A percentile compares a stretch with the other conserved stretches of the same genome.
Evolutionary conservation across 2,329 filamentous ascomycete genomes (phyloP).

Genomic region (Diaporthe destruens): DNA sequence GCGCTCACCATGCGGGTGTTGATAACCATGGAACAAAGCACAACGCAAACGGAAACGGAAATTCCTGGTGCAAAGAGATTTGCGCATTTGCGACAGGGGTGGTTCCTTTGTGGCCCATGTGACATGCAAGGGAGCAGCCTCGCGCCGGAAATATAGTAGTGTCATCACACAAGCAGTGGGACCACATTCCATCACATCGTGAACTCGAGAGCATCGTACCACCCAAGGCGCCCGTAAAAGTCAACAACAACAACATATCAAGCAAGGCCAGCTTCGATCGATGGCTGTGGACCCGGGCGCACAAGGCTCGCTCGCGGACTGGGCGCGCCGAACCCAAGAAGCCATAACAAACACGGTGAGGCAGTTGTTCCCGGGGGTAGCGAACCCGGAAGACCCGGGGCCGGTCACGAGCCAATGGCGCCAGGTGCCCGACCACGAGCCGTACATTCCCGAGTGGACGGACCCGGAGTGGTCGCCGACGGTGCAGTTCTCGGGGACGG

Average conservation of each 20-base stretch:
- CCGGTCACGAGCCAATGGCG: background rate
- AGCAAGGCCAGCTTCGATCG: too few species aligned
- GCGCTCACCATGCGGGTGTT: background rate
- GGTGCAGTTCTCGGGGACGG: background rate
- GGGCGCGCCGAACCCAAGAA: too few species aligned
- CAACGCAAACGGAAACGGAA: conserved; percentile 20
- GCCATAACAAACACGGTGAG: too few species aligned
- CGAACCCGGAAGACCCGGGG: background rate
- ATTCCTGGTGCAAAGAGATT: background rate
- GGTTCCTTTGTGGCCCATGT: background rate
- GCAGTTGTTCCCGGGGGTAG: too few species aligned
- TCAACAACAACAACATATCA: background rate
- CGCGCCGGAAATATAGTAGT: too few species aligned
- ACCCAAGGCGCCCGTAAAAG: too few species aligned
- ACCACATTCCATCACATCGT: too few species aligned
- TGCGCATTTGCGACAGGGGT: background rate
- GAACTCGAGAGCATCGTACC: too few species aligned
- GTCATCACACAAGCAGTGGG: too few species aligned
- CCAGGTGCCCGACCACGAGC: background rate
- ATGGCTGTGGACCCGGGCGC: too few species aligned
- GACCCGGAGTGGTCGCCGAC: background rate
- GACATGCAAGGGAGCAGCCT: background rate
- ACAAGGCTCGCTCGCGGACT: too few species aligned
- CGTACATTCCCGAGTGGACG: background rate
- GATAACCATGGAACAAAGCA: conserved; percentile 7